A percentile compares a stretch with the other conserved stretches of the same genome.
Conservation (phyloP, 805 yeast species). For the Candida silvatica region DNA sequence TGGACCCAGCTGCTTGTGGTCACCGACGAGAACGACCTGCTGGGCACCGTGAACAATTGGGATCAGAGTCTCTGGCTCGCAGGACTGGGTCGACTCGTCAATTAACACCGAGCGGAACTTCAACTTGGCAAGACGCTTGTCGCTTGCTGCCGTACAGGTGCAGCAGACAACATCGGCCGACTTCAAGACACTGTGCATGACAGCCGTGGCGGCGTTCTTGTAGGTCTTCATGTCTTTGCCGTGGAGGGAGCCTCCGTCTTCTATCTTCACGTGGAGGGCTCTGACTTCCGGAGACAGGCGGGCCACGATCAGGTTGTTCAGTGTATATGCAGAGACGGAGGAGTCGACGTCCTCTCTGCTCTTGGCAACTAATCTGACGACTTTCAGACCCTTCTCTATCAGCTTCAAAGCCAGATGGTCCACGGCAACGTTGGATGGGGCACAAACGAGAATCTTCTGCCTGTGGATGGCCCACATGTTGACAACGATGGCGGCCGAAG, state of each 20-base stretch:
- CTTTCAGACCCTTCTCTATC: slow-evolving; percentile 61
- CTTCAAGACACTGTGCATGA: no score
- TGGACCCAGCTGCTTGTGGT: slow-evolving; percentile 93
- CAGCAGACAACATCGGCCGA: slow-evolving; percentile 82
- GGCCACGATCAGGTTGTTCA: slow-evolving; percentile 43
- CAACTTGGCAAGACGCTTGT: slow-evolving; percentile 43
- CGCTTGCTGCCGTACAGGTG: slow-evolving; percentile 93
- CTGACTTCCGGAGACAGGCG: no score
- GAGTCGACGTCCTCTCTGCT: slow-evolving; percentile 76
- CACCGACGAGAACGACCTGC: slow-evolving; percentile 85
- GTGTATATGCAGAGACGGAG: slow-evolving; percentile 45
- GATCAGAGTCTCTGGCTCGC: slow-evolving; percentile 86
- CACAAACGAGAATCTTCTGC: slow-evolving; percentile 74
- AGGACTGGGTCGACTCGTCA: slow-evolving; percentile 91
- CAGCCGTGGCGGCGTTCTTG: no score
- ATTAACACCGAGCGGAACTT: slow-evolving; percentile 73
- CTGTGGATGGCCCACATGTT: slow-evolving; percentile 58
- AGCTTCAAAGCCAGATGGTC: slow-evolving; percentile 80
- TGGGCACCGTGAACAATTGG: slow-evolving; percentile 86
- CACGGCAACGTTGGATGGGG: slow-evolving; percentile 93
- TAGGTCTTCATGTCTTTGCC: no score
- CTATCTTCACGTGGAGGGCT: slow-evolving; percentile 51
- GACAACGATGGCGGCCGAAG: slow-evolving; percentile 81
- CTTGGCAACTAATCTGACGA: slow-evolving; percentile 69
- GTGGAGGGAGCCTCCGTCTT: slow-evolving; percentile 67